Base-by-base conservation (phyloP, 2,329 filamentous ascomycete genomes). In the Truncatella angustata region DNA sequence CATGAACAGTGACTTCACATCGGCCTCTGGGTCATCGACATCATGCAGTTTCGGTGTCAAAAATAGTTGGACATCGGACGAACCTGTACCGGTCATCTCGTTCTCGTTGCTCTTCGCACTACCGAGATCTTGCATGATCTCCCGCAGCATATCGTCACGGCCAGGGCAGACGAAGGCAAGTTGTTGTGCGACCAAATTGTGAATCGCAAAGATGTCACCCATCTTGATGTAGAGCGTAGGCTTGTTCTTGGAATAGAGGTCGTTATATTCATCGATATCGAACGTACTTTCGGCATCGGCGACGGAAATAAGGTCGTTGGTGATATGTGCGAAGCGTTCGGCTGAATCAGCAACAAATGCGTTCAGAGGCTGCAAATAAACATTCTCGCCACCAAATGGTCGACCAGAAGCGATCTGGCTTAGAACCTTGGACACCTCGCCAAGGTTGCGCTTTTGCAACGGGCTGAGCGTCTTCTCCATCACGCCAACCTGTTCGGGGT, bases 221-320 rank as follows among this genome's bases (percentile, higher is more conserved):
- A 99, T 93, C 74, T 99, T 99, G 76, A 99, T 96, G 75, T 97
- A 99, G n/a, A 99, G 79, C 0, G 93, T 97, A 5, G 94, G 94
- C 71, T 96, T 96, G 58, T 91, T 94, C 69, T 95, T 92, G 52
- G 93, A 90, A 66, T 97, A 97, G 5, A 99, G 80, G 65, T 99
- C 94, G 67, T 97, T 97, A 81, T 94, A 99, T 68, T 97, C 94
- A 66, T 99, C 94, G 67, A 99, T 97, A 69, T 97, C 92, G 66
- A 97, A 99, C 21, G 94, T 94, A 49, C 84, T 81, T 70, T 99
- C 94, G 0, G 91, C 90, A 62, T 94, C 87, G 12, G 88, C 85
- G 11, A 97, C 89, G 11, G 87, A 84, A 59, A 99, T 90, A 55
- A 97, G 72, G 30, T 87, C 83, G 42, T 80, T 81, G 72, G 89